Percentiles rank a stretch among this genome's conserved stretches.
These are phyloP conservation scores for Tetraselmis striata DNA, from an alignment of 139 green algal genomes.

Conservation along the genomic window DNA sequence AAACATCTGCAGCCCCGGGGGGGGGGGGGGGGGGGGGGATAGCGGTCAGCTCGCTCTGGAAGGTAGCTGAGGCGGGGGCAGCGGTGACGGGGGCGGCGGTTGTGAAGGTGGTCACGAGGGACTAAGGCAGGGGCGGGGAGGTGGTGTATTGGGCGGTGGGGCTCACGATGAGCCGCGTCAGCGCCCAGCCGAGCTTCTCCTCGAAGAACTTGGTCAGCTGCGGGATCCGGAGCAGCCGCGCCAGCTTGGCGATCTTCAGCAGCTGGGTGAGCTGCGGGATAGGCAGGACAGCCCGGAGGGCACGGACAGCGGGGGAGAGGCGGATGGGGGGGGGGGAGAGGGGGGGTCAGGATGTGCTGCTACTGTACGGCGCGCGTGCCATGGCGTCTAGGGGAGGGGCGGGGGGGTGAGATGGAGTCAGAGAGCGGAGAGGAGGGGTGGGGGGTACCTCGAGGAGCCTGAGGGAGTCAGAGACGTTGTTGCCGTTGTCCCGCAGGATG, in stretches of 20 bases:
- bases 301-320: not conserved
- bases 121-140: too few species aligned
- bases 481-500: not conserved
- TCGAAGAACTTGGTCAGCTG: not conserved
- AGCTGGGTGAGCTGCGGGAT: not conserved
- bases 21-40: too few species aligned
- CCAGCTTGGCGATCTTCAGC: not conserved
- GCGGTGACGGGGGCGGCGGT: too few species aligned
- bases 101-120: too few species aligned
- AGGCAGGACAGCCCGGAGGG: too few species aligned
- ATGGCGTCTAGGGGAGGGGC: too few species aligned
- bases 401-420: not conserved
- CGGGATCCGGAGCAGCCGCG: not conserved
- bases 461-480: not conserved
- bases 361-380: too few species aligned
- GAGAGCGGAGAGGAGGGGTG: not conserved
- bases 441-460: not conserved
- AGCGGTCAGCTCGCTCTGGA: too few species aligned
- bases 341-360: not conserved
- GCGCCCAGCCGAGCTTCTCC: not conserved
- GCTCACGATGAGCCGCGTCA: not conserved
- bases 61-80: too few species aligned
- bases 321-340: not conserved
- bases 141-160: too few species aligned
- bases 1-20: not conserved